These are phyloP conservation scores for Pseudonectria foliicola DNA, from an alignment of 2,329 filamentous ascomycete species.

Conservation along the genomic window DNA sequence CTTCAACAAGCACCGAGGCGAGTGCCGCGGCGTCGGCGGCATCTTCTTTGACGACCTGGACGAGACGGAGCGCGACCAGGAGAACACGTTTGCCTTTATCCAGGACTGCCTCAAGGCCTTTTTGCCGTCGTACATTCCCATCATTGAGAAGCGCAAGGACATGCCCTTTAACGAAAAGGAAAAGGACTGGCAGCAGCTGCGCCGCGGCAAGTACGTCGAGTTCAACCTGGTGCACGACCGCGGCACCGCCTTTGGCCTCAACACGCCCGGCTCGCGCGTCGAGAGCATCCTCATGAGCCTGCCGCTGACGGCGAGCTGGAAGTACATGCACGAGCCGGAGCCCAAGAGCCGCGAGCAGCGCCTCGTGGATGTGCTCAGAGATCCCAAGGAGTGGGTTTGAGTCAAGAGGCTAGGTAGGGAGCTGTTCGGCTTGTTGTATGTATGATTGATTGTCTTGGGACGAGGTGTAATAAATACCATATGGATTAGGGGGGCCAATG, in stretches of 20 bases:
- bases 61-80: conserved; percentile 74
- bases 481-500: background rate
- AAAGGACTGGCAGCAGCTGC: conserved; percentile 94
- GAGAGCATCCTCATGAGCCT: conserved; percentile 98
- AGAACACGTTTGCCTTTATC: conserved; percentile 84
- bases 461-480: conserved; percentile 15
- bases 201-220: conserved; percentile 92
- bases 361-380: conserved; percentile 63
- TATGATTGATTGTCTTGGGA: conserved; percentile 5
- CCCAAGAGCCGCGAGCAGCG: conserved; percentile 71
- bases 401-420: too few species aligned
- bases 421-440: conserved; percentile 2
- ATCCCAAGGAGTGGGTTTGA: conserved; percentile 62
- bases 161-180: conserved; percentile 82
- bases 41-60: conserved; percentile 99
- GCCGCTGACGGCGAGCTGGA: conserved; percentile 86
- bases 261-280: conserved; percentile 82
- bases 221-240: conserved; percentile 98
- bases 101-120: conserved; percentile 82
- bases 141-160: conserved; percentile 80
- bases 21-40: conserved; percentile 81
- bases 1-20: conserved; percentile 81
- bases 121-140: conserved; percentile 83
- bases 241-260: conserved; percentile 88
- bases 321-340: conserved; percentile 86